phyloP scores from a whole-genome alignment of 257 asterid species.

The Plantago major region DNA sequence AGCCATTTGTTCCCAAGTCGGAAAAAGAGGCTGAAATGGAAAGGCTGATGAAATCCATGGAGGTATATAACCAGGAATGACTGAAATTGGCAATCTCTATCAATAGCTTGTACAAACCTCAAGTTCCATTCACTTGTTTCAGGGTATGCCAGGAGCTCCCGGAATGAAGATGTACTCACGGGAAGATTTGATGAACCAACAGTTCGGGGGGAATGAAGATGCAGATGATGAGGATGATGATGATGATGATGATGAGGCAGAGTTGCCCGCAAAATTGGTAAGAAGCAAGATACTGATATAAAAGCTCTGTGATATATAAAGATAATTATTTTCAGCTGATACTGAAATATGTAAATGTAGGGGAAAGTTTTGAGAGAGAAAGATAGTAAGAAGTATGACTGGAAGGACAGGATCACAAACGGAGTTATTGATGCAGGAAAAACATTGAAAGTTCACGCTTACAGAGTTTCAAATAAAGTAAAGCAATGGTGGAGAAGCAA shows the following conservation, averaged over 20 bases:
- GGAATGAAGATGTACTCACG: conserved; percentile 93
- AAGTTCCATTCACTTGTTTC: conserved; percentile 11
- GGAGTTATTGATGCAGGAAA: conserved; percentile 48
- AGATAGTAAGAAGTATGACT: conserved; percentile 43
- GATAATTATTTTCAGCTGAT: conserved; percentile 1
- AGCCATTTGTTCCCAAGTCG: conserved; percentile 76
- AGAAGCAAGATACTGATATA: conserved; percentile 7
- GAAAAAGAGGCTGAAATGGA: conserved; percentile 94
- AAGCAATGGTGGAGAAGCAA: conserved; percentile 66
- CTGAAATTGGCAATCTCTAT: conserved; percentile 4
- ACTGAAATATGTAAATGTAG: conserved; percentile 27
- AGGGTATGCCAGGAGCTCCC: conserved; percentile 98
- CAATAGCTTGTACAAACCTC: not conserved
- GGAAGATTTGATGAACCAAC: conserved; percentile 84
- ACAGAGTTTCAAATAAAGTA: conserved; percentile 40
- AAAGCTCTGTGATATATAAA: not conserved
- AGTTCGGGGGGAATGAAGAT: conserved; percentile 59
- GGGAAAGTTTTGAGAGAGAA: conserved; percentile 58
- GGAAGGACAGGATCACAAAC: conserved; percentile 49
- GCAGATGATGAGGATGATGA: conserved; percentile 57
- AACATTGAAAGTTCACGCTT: conserved; percentile 45
- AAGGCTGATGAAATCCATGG: conserved; percentile 77
- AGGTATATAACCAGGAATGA: conserved; percentile 36
- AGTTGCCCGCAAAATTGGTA: conserved; percentile 69
- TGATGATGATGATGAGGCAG: conserved; percentile 42